Percentiles rank a stretch among this genome's conserved stretches.
Evolutionary conservation across 768 basidiomycete species (phyloP).

Genomic region (Daedaleopsis sinensis): DNA sequence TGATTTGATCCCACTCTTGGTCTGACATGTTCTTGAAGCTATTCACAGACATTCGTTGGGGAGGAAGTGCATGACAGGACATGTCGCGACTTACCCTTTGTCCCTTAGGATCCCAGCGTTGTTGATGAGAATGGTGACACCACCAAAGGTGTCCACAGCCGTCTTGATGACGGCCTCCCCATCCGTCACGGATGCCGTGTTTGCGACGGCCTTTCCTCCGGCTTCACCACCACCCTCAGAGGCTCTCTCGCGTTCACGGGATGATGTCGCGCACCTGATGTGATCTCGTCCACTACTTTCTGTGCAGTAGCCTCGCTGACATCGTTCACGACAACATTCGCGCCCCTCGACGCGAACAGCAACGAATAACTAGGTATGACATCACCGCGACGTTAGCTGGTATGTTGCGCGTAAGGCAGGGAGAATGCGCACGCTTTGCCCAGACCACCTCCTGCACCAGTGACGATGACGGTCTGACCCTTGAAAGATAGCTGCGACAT

Average conservation of each 20-base stretch:
- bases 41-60: not conserved
- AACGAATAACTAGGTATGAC: constrained; percentile 71
- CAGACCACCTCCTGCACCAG: constrained; percentile 94
- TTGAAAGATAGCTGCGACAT: constrained; percentile 65
- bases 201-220: constrained; percentile 87
- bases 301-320: constrained; percentile 87
- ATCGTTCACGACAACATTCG: constrained; percentile 95
- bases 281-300: constrained; percentile 90
- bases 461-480: constrained; percentile 90
- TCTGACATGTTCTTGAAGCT: constrained; percentile 99
- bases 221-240: constrained; percentile 44
- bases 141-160: constrained; percentile 84
- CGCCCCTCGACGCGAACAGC: constrained; percentile 90
- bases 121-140: constrained; percentile 88
- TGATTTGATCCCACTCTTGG: constrained; percentile 88
- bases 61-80: not conserved
- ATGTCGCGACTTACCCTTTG: constrained; percentile 55
- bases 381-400: not conserved
- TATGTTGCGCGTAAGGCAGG: not conserved
- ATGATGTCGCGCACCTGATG: constrained; percentile 55
- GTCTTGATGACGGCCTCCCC: constrained; percentile 85
- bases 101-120: constrained; percentile 92
- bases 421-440: constrained; percentile 75
- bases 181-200: constrained; percentile 85
- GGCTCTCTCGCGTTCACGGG: not conserved